phyloP scores from a whole-genome alignment of 208 protist species.

The Crithidia fasciculata region DNA sequence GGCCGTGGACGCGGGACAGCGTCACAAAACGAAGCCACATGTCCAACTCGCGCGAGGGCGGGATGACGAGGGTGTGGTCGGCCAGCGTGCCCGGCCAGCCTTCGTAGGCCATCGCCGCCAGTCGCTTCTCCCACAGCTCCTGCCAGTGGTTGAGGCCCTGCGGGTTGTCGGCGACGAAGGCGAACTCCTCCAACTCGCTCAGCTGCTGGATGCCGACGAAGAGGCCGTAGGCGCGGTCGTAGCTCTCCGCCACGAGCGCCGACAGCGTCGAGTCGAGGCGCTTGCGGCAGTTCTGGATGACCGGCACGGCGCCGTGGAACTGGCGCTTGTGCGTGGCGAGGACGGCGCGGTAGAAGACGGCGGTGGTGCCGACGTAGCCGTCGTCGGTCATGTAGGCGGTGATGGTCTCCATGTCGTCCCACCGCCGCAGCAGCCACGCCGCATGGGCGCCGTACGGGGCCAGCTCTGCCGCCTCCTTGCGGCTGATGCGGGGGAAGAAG shows the following conservation, averaged over 20 bases:
- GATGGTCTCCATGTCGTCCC: conserved; percentile 94
- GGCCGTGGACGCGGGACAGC: conserved; percentile 92
- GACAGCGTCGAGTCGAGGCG: conserved; percentile 95
- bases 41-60: conserved; percentile 92
- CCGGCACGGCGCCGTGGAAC: conserved; percentile 84
- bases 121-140: conserved; percentile 85
- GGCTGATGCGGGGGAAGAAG: conserved; percentile 60
- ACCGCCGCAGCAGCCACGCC: conserved; percentile 95
- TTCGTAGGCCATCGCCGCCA: conserved; percentile 93
- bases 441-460: conserved; percentile 95
- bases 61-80: conserved; percentile 95
- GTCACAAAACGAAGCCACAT: conserved; percentile 98
- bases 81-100: conserved; percentile 97
- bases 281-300: conserved; percentile 92
- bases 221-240: conserved; percentile 97
- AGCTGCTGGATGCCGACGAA: conserved; percentile 98
- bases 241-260: conserved; percentile 97
- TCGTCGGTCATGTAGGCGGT: conserved; percentile 88
- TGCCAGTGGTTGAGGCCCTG: conserved; percentile 81
- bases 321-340: conserved; percentile 73
- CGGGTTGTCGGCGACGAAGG: conserved; percentile 70
- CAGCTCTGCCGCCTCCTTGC: conserved; percentile 84
- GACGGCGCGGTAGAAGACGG: conserved; percentile 93
- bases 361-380: conserved; percentile 88
- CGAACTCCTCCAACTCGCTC: conserved; percentile 98